Evolutionary conservation across 2,329 filamentous ascomycete genomes (phyloP).

Genomic region (Talaromyces sp.): DNA sequence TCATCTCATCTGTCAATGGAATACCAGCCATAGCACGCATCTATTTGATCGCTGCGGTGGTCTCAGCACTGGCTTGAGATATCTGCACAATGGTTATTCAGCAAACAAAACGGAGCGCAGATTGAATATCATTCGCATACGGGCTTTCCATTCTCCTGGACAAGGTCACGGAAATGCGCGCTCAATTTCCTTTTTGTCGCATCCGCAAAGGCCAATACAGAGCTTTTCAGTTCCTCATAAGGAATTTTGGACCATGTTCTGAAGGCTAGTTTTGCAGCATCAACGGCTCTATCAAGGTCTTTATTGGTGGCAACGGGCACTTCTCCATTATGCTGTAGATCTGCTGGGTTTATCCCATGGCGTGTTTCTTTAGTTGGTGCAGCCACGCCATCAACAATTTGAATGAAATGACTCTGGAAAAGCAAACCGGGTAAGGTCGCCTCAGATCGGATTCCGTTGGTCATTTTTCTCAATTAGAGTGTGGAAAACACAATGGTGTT

Average conservation of each 20-base stretch:
- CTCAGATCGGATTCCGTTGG: too few species aligned
- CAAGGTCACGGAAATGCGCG: background rate
- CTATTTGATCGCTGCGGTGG: background rate
- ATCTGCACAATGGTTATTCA: background rate
- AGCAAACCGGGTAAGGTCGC: too few species aligned
- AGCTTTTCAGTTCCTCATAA: background rate
- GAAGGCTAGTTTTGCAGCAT: background rate
- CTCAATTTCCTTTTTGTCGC: background rate
- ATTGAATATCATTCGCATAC: background rate
- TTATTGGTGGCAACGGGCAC: background rate
- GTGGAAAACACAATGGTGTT: too few species aligned
- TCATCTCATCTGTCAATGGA: background rate
- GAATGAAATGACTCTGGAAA: background rate
- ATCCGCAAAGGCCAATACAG: background rate
- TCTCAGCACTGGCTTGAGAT: background rate
- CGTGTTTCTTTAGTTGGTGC: background rate
- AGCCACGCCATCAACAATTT: background rate
- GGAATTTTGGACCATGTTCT: background rate
- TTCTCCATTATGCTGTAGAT: background rate
- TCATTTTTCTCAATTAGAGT: too few species aligned
- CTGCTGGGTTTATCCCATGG: background rate
- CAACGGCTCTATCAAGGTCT: background rate
- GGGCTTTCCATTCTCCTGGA: background rate
- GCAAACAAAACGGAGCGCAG: background rate
- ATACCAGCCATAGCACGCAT: background rate